Evolutionary conservation across 441 rosid genomes (phyloP), one percentile per base, ranked within the genome.

Genomic region (Pelargonium myrrhifolium): DNA sequence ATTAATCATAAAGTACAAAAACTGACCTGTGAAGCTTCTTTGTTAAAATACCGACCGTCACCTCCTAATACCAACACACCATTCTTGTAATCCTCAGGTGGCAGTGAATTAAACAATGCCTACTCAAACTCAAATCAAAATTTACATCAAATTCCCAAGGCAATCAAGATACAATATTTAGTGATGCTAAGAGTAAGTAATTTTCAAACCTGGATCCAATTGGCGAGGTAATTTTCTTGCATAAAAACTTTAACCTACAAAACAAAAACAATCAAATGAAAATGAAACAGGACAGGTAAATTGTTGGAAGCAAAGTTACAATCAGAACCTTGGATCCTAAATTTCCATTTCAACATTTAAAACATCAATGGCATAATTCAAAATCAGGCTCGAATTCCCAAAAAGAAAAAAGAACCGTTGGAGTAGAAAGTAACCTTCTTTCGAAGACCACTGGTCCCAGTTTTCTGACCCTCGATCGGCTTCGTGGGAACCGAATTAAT

Each of bases 381-480:
- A 39, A 39, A 39, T 39, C 43, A 28, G 31, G 31, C 31, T 28
- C 31, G 40, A 47, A 66, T 9, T 35, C 6, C 14, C 58, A 10
- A 55, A 35, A 47, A 10, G n/a, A 11, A 8, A 65, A 12, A 11
- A 37, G 6, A 37, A 18, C 31, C 26, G n/a, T 47, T 47, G 17
- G 6, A 47, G 60, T 47, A 53, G 15, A 69, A 4, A 47, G 7
- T n/a, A 18, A 88, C 96, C 96, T 91, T 93, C 82, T 93, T 93
- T 31, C 99, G 80, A 22, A 91, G 96, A 3, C 97, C 96, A 68
- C 96, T 94, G 4, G 97, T 94, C 66, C 99, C 97, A 11, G 97
- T 94, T 83, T 88, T 94, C 74, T 88, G 97, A 20, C 96, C 99
- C 47, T 91, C 89, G 37, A 94, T 86, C 7, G 96, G 96, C 86